Conservation (phyloP, 225 moss, liverwort and hornwort species). For the Anthoceros angustus region DNA sequence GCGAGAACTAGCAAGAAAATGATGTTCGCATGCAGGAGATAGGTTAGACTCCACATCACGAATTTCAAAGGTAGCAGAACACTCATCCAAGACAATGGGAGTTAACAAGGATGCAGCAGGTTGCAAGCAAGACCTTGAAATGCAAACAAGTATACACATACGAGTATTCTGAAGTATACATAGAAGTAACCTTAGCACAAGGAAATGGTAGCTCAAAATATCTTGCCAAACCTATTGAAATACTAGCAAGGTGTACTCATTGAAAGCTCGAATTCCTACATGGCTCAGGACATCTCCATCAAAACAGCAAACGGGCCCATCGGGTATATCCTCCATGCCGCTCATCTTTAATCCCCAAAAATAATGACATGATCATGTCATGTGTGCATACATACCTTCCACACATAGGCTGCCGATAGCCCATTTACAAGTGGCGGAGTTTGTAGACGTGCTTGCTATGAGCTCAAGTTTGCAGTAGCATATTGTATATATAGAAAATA, state of each 20-base stretch:
- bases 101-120: slow-evolving; percentile 11
- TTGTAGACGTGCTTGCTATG: slow-evolving; percentile 17
- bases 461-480: slow-evolving; percentile 11
- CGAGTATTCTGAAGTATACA: background rate
- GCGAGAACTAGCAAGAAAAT: slow-evolving; percentile 9
- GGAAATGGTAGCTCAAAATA: background rate
- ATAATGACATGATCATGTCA: background rate
- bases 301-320: slow-evolving; percentile 14
- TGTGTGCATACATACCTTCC: no score
- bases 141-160: background rate
- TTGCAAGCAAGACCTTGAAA: slow-evolving; percentile 14
- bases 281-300: slow-evolving; percentile 17
- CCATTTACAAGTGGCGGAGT: no score
- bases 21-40: background rate
- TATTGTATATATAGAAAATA: no score
- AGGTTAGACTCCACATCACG: background rate
- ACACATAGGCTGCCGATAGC: no score
- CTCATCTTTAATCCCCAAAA: slow-evolving; percentile 7
- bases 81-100: background rate
- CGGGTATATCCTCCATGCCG: slow-evolving; percentile 20
- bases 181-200: background rate
- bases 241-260: background rate
- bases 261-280: slow-evolving; percentile 14
- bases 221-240: background rate
- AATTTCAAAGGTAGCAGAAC: background rate